phyloP scores from a whole-genome alignment of 768 basidiomycete genomes.

The Amanita exitialis region DNA sequence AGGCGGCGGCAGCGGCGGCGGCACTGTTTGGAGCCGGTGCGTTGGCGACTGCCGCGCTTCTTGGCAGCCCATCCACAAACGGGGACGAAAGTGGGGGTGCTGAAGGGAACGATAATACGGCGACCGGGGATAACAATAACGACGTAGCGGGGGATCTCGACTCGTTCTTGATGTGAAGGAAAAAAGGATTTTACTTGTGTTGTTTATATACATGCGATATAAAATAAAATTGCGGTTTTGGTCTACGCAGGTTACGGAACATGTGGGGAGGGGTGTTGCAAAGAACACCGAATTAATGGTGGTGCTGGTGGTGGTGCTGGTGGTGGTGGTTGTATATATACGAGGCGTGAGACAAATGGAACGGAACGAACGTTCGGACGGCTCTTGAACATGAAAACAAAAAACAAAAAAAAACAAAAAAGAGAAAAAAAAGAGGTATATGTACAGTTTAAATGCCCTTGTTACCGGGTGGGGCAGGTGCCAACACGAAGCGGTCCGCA shows the following conservation, averaged over 20 bases:
- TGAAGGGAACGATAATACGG: not conserved
- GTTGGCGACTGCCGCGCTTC: not conserved
- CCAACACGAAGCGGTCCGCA: slow-evolving; percentile 30
- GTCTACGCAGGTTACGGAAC: too few relatives aligned
- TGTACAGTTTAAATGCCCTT: not conserved
- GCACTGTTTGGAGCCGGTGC: not conserved
- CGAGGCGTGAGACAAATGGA: too few relatives aligned
- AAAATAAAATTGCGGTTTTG: not conserved
- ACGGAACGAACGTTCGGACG: too few relatives aligned
- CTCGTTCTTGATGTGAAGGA: not conserved
- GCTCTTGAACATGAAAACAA: too few relatives aligned
- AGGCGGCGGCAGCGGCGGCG: not conserved
- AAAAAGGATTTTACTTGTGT: not conserved
- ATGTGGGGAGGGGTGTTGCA: too few relatives aligned
- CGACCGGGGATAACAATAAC: too few relatives aligned
- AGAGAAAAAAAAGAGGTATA: not conserved
- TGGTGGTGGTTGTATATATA: too few relatives aligned
- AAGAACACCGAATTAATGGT: too few relatives aligned
- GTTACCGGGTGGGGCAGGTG: not conserved
- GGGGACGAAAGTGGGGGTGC: not conserved
- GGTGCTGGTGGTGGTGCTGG: too few relatives aligned
- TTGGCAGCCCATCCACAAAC: not conserved
- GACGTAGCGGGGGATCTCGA: not conserved
- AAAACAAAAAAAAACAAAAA: not conserved
- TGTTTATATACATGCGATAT: not conserved